phyloP scores from a whole-genome alignment of 2,329 filamentous ascomycete species.

The Cylindrodendrum hubeiense region DNA sequence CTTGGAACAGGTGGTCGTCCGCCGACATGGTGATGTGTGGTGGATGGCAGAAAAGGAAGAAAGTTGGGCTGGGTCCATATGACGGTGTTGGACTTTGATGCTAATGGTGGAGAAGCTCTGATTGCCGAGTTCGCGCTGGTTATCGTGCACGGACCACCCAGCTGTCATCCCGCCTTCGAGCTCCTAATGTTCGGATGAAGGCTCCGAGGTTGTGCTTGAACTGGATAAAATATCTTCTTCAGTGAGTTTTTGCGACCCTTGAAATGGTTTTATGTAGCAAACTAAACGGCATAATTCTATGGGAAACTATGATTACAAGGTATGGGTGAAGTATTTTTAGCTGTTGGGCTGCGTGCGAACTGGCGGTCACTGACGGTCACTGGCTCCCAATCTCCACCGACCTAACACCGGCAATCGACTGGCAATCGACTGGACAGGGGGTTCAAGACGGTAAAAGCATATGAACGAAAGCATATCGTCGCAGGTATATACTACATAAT shows the following conservation, averaged over 20 bases:
- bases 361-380: neutral
- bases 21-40: slow-evolving; percentile 72
- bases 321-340: neutral
- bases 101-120: slow-evolving; percentile 42
- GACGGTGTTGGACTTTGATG: slow-evolving; percentile 44
- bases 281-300: neutral
- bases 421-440: neutral
- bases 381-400: neutral
- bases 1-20: slow-evolving; percentile 83
- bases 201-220: neutral
- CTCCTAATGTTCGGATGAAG: neutral
- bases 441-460: neutral
- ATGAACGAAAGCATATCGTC: neutral
- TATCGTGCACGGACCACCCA: slow-evolving; percentile 39
- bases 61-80: slow-evolving; percentile 43
- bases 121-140: slow-evolving; percentile 40
- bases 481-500: neutral
- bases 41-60: slow-evolving; percentile 38
- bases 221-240: no score
- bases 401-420: neutral
- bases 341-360: neutral
- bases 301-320: neutral
- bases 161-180: slow-evolving; percentile 16
- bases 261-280: no score
- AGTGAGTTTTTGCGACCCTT: no score